A percentile compares a stretch with the other conserved stretches of the same genome.
These are phyloP conservation scores for Talaromyces adpressus DNA, from an alignment of 495 filamentous ascomycete genomes.

Conservation along the genomic window DNA sequence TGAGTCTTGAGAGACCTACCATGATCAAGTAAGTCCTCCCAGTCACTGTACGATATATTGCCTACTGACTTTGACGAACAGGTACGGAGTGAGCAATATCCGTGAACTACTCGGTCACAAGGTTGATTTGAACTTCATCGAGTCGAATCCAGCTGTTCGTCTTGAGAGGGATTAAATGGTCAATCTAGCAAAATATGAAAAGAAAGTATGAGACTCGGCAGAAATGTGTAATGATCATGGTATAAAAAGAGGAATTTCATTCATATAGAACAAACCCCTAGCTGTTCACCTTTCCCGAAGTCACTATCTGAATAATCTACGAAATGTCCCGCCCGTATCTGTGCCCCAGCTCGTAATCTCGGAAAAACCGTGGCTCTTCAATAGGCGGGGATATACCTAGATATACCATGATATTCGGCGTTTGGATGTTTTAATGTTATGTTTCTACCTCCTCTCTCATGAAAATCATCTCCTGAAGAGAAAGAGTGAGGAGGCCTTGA, in stretches of 20 bases:
- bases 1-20: conserved; percentile 87
- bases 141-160: conserved; percentile 75
- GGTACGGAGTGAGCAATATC: conserved; percentile 75
- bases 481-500: conserved; percentile 36
- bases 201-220: conserved; percentile 10
- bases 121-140: conserved; percentile 73
- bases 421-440: conserved; percentile 12
- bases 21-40: conserved; percentile 75
- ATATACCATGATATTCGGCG: conserved; percentile 31
- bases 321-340: conserved; percentile 89
- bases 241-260: conserved; percentile 6
- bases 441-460: conserved; percentile 39
- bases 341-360: conserved; percentile 72
- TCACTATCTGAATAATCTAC: background rate
- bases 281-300: background rate
- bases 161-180: conserved; percentile 60
- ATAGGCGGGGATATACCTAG: conserved; percentile 45
- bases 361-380: conserved; percentile 77
- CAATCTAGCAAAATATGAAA: background rate
- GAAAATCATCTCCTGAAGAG: conserved; percentile 9
- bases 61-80: conserved; percentile 12
- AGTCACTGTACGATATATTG: background rate
- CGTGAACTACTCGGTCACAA: conserved; percentile 81
- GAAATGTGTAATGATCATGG: conserved; percentile 2
- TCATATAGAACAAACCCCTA: background rate